phyloP scores from a whole-genome alignment of 768 basidiomycete genomes.

The Lactifluus subvellereus region DNA sequence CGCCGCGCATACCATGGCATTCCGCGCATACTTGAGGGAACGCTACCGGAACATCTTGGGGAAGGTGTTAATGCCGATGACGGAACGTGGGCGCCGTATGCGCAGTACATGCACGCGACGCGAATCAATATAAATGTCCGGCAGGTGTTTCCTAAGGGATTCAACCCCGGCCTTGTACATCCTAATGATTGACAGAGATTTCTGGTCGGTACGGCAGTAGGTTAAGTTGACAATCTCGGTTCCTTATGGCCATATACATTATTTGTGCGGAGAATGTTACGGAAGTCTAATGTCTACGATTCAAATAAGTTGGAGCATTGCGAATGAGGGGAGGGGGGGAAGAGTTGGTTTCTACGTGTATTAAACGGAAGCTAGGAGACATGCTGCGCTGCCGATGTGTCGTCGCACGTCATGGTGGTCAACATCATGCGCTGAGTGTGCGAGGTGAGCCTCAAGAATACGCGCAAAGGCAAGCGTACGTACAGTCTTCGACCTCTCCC shows the following conservation, averaged over 20 bases:
- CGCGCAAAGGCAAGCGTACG: constrained; percentile 33
- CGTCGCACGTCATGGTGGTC: constrained; percentile 91
- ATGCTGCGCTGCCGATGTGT: constrained; percentile 76
- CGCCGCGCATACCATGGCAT: constrained; percentile 91
- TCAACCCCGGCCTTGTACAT: constrained; percentile 33
- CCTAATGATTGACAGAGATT: not conserved
- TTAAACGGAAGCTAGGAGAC: constrained; percentile 33
- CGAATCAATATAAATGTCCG: constrained; percentile 91
- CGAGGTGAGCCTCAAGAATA: not conserved
- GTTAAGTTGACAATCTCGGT: not conserved
- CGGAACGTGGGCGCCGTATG: constrained; percentile 55
- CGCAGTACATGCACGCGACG: constrained; percentile 56
- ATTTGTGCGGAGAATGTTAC: not conserved
- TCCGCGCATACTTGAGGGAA: constrained; percentile 79
- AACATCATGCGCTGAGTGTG: constrained; percentile 83
- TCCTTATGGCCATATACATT: not conserved
- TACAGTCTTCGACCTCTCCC: constrained; percentile 99
- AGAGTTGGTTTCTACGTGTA: not conserved
- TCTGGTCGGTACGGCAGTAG: not conserved
- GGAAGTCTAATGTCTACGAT: not conserved
- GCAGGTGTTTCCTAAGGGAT: constrained; percentile 78
- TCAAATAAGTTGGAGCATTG: not conserved
- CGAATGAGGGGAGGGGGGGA: not conserved
- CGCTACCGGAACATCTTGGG: constrained; percentile 59
- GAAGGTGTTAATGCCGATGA: constrained; percentile 17